These are phyloP conservation scores for Stereocaulon alpinum DNA, from an alignment of 495 filamentous ascomycete species.

Conservation along the genomic window DNA sequence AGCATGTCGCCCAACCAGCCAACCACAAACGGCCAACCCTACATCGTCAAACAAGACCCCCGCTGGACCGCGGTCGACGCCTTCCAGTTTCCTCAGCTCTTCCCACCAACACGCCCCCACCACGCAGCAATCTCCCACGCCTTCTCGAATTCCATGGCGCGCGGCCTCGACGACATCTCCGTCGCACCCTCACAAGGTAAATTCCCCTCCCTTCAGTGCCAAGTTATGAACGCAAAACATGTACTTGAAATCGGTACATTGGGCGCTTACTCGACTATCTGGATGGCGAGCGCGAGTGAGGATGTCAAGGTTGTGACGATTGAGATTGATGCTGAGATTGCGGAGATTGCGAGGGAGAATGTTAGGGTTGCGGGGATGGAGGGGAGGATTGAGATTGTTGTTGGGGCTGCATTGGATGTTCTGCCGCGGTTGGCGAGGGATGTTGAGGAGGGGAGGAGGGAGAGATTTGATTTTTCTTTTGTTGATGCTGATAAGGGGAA, in stretches of 20 bases:
- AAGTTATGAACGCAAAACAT: slow-evolving; percentile 27
- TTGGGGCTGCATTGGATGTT: slow-evolving; percentile 37
- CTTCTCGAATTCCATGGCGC: neutral
- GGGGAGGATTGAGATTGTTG: slow-evolving; percentile 31
- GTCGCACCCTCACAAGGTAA: slow-evolving; percentile 32
- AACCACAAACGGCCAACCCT: neutral
- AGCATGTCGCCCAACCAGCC: slow-evolving; percentile 26
- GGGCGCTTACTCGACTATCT: slow-evolving; percentile 43
- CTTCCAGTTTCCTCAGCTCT: slow-evolving; percentile 14
- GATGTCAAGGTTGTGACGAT: slow-evolving; percentile 34
- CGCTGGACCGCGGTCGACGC: slow-evolving; percentile 15
- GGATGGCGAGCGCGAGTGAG: slow-evolving; percentile 34
- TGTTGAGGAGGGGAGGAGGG: slow-evolving; percentile 16
- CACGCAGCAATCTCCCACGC: slow-evolving; percentile 5
- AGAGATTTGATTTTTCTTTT: slow-evolving; percentile 39
- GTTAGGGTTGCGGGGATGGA: slow-evolving; percentile 23
- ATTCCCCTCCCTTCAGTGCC: slow-evolving; percentile 34
- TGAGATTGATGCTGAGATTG: slow-evolving; percentile 32
- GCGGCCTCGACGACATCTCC: slow-evolving; percentile 27
- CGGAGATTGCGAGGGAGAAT: slow-evolving; percentile 36
- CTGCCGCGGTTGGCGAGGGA: slow-evolving; percentile 31
- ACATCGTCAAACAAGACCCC: slow-evolving; percentile 2
- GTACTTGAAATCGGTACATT: slow-evolving; percentile 45
- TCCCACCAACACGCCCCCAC: slow-evolving; percentile 9
- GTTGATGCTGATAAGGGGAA: slow-evolving; percentile 43